Evolutionary conservation across 352 stramenopile species (phyloP).

Genomic region (Globisporangium uncinulatum): DNA sequence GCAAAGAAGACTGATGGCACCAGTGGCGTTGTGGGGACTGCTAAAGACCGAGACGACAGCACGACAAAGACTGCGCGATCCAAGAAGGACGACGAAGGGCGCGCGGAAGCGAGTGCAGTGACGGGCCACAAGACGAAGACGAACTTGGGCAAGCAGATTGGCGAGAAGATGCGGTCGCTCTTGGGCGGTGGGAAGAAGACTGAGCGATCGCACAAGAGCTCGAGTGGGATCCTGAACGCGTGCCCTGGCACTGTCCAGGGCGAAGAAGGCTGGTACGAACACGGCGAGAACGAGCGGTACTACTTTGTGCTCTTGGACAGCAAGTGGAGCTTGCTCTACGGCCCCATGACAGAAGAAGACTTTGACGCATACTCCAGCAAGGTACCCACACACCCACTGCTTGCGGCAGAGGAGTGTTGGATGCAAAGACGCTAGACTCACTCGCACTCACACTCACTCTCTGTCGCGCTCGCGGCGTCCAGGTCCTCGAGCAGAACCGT

Average conservation of each 20-base stretch:
- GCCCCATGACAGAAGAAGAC: constrained; percentile 80
- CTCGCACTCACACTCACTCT: background rate
- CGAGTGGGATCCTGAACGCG: constrained; percentile 76
- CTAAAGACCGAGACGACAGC: constrained; percentile 2
- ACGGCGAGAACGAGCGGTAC: constrained; percentile 83
- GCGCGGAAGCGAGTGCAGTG: constrained; percentile 20
- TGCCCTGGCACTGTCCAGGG: constrained; percentile 73
- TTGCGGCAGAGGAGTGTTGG: background rate
- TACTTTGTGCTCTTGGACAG: constrained; percentile 79
- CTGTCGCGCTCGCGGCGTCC: background rate
- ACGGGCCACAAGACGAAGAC: constrained; percentile 31
- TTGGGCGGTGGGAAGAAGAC: constrained; percentile 69
- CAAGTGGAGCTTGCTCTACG: constrained; percentile 85
- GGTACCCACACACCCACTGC: constrained; percentile 20
- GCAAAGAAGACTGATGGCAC: constrained; percentile 7
- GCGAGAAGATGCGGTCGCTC: constrained; percentile 78
- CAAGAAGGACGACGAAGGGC: constrained; percentile 53
- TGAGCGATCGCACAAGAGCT: constrained; percentile 49
- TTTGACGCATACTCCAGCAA: constrained; percentile 73
- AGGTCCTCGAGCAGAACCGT: constrained; percentile 64
- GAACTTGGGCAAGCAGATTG: constrained; percentile 67
- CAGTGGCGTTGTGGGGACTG: background rate
- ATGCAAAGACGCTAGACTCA: background rate
- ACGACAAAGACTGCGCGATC: constrained; percentile 16
- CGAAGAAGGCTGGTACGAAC: constrained; percentile 86